These are phyloP conservation scores for Cercospora sp. DNA, from an alignment of 2,329 filamentous ascomycete species.

Conservation along the genomic window DNA sequence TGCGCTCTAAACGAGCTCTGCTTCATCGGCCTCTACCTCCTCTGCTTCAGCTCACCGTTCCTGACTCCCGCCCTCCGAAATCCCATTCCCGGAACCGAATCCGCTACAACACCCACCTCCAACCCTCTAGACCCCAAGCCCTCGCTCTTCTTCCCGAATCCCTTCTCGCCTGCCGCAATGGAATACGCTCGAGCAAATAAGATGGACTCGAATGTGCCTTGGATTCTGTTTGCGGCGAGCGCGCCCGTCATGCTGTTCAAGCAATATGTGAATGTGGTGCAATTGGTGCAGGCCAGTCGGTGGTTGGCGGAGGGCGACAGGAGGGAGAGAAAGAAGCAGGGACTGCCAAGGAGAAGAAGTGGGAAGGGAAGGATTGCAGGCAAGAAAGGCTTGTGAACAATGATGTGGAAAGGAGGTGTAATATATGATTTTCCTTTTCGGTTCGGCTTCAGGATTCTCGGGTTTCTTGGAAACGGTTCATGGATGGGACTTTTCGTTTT, in stretches of 20 bases:
- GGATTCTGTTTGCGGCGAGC: conserved; percentile 78
- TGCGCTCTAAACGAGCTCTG: conserved; percentile 92
- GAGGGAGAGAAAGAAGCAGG: conserved; percentile 34
- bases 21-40: conserved; percentile 96
- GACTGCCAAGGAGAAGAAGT: conserved; percentile 22
- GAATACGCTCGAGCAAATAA: conserved; percentile 92
- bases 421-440: background rate
- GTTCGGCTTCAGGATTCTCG: background rate
- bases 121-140: conserved; percentile 50
- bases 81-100: background rate
- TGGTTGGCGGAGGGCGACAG: conserved; percentile 90
- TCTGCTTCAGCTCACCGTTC: conserved; percentile 90
- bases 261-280: conserved; percentile 90
- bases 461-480: background rate
- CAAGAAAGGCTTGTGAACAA: conserved; percentile 12
- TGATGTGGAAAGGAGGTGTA: background rate
- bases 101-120: conserved; percentile 44
- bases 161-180: conserved; percentile 87
- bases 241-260: conserved; percentile 87
- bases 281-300: conserved; percentile 87
- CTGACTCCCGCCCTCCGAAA: conserved; percentile 78
- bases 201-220: conserved; percentile 61
- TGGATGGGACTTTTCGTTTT: background rate
- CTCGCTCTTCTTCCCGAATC: conserved; percentile 74
- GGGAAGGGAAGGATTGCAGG: background rate